A percentile compares a stretch with the other conserved stretches of the same genome.
phyloP scores from a whole-genome alignment of 768 basidiomycete species.

The Strobilomyces dryophilus region DNA sequence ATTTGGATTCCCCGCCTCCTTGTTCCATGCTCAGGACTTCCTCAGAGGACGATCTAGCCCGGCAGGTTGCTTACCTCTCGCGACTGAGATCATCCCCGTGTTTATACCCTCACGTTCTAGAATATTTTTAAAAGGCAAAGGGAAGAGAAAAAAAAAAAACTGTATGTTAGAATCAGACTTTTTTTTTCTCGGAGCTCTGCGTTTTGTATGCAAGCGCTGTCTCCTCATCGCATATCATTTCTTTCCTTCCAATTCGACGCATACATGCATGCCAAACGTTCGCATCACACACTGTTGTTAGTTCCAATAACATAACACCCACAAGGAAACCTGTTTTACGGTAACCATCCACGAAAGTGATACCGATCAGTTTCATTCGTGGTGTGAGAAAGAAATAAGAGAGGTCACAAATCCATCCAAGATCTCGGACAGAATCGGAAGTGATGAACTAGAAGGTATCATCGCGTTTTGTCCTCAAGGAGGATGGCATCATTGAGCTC shows the following conservation, averaged over 20 bases:
- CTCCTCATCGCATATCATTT: slow-evolving; percentile 3
- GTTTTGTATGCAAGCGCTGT: neutral
- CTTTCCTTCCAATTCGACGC: neutral
- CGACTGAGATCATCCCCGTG: neutral
- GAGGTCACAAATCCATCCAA: neutral
- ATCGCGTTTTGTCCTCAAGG: slow-evolving; percentile 46
- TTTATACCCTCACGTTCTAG: slow-evolving; percentile 4
- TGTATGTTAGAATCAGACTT: neutral
- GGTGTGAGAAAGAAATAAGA: neutral
- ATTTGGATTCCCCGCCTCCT: neutral
- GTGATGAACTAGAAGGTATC: neutral
- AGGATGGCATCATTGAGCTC: slow-evolving; percentile 93
- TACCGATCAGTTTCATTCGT: neutral
- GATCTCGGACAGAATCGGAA: neutral
- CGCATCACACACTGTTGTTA: neutral
- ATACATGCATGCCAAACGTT: slow-evolving; percentile 1
- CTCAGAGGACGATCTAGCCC: slow-evolving; percentile 53
- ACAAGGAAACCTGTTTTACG: slow-evolving; percentile 10
- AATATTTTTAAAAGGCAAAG: neutral
- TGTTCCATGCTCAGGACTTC: slow-evolving; percentile 7
- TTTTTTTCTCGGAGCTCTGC: neutral
- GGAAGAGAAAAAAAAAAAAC: neutral
- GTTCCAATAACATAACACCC: neutral
- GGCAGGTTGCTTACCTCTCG: neutral
- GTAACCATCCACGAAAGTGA: slow-evolving; percentile 9